Conservation (phyloP, 2,329 filamentous ascomycete species). For the Monosporascus ibericus region DNA sequence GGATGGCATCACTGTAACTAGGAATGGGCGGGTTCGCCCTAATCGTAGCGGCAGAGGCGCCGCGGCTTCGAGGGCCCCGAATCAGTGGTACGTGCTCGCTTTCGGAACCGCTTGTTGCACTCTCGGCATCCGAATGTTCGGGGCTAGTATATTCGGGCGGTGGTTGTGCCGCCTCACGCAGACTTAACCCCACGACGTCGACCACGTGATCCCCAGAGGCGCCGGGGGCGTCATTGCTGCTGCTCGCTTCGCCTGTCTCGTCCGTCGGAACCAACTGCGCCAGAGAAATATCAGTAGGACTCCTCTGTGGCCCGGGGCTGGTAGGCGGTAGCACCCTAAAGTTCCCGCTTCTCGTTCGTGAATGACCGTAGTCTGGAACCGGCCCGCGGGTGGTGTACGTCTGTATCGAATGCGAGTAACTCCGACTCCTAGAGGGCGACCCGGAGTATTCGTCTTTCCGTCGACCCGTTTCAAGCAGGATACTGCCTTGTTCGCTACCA, state of each 20-base stretch:
- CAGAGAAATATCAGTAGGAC: conserved; percentile 92
- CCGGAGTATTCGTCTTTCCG: conserved; percentile 49
- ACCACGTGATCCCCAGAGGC: conserved; percentile 31
- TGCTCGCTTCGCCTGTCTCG: conserved; percentile 65
- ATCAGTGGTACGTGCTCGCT: conserved; percentile 50
- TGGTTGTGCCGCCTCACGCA: conserved; percentile 53
- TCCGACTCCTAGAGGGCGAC: conserved; percentile 37
- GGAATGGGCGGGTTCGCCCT: conserved; percentile 62
- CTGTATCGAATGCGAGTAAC: conserved; percentile 38
- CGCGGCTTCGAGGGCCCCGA: conserved; percentile 43
- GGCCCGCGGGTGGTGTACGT: conserved; percentile 31
- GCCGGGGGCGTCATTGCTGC: conserved; percentile 26
- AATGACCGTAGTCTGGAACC: conserved; percentile 56
- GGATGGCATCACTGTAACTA: conserved; percentile 72
- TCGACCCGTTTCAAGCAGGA: conserved; percentile 80
- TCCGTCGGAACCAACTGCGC: conserved; percentile 72
- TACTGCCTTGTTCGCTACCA: conserved; percentile 93
- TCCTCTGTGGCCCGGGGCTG: conserved; percentile 82
- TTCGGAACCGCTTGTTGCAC: conserved; percentile 51
- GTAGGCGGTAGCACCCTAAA: conserved; percentile 69
- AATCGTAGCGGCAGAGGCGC: conserved; percentile 39
- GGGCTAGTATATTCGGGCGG: conserved; percentile 70
- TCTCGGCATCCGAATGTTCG: conserved; percentile 51
- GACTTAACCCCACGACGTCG: conserved; percentile 34
- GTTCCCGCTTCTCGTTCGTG: conserved; percentile 70